Base-by-base conservation (phyloP, 129 eudicot genomes). In the Sambucus nigra region DNA sequence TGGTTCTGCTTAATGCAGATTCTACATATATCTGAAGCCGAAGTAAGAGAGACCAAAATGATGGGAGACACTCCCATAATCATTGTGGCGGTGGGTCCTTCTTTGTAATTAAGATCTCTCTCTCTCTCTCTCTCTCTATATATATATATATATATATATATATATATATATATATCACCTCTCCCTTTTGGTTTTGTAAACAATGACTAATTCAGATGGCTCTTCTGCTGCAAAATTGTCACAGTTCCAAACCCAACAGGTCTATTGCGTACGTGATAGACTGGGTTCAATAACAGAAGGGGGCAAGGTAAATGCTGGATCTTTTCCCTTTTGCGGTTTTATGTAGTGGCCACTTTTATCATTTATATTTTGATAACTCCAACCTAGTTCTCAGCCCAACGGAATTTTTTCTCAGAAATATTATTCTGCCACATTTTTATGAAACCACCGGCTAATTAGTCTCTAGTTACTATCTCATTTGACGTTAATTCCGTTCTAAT, bases 201-300 rank as follows among this genome's bases (percentile, higher is more conserved):
- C 12, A n/a, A 42, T 0, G 20, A 29, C 27, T 70, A 32, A 55
- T 48, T 13, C 22, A 9, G 25, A 28, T 39, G 19, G 49, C 20
- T 20, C 5, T 41, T 62, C 40, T 25, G 17, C 10, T 50, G 21
- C 46, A 11, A 35, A 5, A 47, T 50, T 67, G 39, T 58, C 70
- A 15, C 96, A 92, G 99, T 92, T 92, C 70, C 94, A 73, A 66
- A 86, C 99, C 14, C 99, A 92, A 61, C 94, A 92, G 71, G 91
- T 92, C 8, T 73, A 74, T 67, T 92, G 99, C 31, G 67, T 86
- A 61, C 87, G 99, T 39, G 96, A 92, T 67, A 70, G 82, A 53
- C 74, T 70, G 8, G 99, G 99, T 26, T 54, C 72, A 51, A 59
- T 92, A 69, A 80, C 75, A 27, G 99, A 92, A 64, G 99, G 96